Evolutionary conservation across 345 rosid species (phyloP).

Genomic region (Turnera subulata): DNA sequence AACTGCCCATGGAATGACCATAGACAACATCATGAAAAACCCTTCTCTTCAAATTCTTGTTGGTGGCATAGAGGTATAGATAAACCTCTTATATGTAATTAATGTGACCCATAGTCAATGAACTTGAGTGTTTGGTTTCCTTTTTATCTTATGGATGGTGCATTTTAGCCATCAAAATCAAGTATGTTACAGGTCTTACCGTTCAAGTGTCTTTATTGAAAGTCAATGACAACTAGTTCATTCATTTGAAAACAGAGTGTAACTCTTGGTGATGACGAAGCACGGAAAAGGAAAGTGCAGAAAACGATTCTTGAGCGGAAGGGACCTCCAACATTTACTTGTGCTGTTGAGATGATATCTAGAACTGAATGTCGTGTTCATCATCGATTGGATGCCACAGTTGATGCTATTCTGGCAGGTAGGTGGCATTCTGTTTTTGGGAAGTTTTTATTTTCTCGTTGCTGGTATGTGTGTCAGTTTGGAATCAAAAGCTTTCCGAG

Average conservation of each 20-base stretch:
- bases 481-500: neutral
- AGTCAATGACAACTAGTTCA: conserved; percentile 3
- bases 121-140: too few species aligned
- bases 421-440: conserved; percentile 11
- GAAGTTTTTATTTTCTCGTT: neutral
- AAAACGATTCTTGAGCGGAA: conserved; percentile 94
- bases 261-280: conserved; percentile 93
- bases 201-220: neutral
- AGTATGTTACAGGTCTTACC: too few species aligned
- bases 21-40: conserved; percentile 84
- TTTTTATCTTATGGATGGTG: too few species aligned
- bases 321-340: conserved; percentile 80
- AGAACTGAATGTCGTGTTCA: conserved; percentile 79
- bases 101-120: too few species aligned
- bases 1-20: conserved; percentile 93
- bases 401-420: conserved; percentile 88
- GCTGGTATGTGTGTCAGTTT: neutral
- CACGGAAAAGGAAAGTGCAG: conserved; percentile 88
- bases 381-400: conserved; percentile 79
- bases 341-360: conserved; percentile 89
- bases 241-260: conserved; percentile 57
- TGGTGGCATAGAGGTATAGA: conserved; percentile 84
- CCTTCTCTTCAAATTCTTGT: conserved; percentile 87
- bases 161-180: too few species aligned
- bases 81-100: conserved; percentile 10